Evolutionary conservation across 2,329 filamentous ascomycete genomes (phyloP).

Genomic region (Colletotrichum chlorophyti): DNA sequence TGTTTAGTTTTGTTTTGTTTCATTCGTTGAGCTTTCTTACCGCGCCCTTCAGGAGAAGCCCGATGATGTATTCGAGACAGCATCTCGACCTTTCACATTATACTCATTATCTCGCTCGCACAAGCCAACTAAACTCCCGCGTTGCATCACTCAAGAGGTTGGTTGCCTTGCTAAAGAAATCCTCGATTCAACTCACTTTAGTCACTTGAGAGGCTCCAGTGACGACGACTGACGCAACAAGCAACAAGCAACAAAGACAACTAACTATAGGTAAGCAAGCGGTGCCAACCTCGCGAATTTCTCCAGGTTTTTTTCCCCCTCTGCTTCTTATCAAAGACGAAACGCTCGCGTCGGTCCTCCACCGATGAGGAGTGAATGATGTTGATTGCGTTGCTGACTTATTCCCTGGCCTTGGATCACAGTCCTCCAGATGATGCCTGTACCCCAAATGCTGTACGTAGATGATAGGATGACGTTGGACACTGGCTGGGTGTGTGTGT

Average conservation of each 20-base stretch:
- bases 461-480: conserved; percentile 25
- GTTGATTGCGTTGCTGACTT: conserved; percentile 4
- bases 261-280: too few relatives aligned
- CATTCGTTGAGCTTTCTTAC: too few relatives aligned
- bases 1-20: too few relatives aligned
- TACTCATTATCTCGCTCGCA: not conserved
- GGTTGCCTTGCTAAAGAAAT: not conserved
- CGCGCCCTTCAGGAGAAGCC: not conserved
- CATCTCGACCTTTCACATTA: not conserved
- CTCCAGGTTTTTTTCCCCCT: not conserved
- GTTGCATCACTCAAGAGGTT: too few relatives aligned
- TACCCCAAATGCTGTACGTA: not conserved
- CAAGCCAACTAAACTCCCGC: too few relatives aligned
- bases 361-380: not conserved
- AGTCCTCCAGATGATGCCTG: conserved; percentile 1
- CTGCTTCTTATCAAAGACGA: not conserved
- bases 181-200: not conserved
- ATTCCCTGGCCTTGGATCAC: conserved; percentile 20
- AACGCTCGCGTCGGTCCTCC: not conserved
- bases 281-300: not conserved
- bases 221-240: conserved; percentile 20
- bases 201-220: not conserved
- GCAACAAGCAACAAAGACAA: conserved; percentile 8
- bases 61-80: not conserved
- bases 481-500: not conserved